These are phyloP conservation scores for Lichtheimia ramosa DNA, from an alignment of 371 early-diverging fungal genomes.

Conservation along the genomic window DNA sequence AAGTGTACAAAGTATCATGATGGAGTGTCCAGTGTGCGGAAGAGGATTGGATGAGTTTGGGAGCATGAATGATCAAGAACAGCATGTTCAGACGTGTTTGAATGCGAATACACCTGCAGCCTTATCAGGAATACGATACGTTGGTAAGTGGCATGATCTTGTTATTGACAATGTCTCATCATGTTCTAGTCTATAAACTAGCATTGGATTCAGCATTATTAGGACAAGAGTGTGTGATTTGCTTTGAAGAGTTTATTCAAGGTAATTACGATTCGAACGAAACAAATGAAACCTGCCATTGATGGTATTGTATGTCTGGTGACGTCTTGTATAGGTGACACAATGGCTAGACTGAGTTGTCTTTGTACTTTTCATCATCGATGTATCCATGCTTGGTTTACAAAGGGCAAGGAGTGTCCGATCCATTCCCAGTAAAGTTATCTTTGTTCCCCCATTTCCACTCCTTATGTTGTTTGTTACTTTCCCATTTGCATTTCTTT, in stretches of 20 bases:
- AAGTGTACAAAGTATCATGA: slow-evolving; percentile 61
- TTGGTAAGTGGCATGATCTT: slow-evolving; percentile 39
- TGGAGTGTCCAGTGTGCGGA: slow-evolving; percentile 78
- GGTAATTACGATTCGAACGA: slow-evolving; percentile 25
- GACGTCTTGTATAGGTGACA: slow-evolving; percentile 39
- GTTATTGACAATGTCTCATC: neutral
- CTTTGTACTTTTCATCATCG: slow-evolving; percentile 67
- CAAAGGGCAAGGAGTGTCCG: slow-evolving; percentile 60
- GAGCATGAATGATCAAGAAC: slow-evolving; percentile 54
- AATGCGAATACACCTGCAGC: slow-evolving; percentile 35
- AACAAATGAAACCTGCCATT: neutral
- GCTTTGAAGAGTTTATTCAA: slow-evolving; percentile 77
- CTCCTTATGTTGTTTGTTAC: neutral
- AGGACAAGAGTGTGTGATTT: slow-evolving; percentile 79
- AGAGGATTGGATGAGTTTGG: slow-evolving; percentile 29
- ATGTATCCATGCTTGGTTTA: slow-evolving; percentile 70
- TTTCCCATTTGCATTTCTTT: slow-evolving; percentile 7
- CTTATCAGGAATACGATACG: slow-evolving; percentile 58
- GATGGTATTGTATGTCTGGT: no score
- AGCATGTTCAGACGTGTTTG: slow-evolving; percentile 73
- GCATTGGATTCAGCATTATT: slow-evolving; percentile 53
- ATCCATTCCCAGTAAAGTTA: slow-evolving; percentile 43
- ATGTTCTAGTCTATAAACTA: slow-evolving; percentile 42
- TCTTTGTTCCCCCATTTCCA: neutral
- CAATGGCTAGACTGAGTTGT: slow-evolving; percentile 76